Evolutionary conservation across 1,284 basidiomycete genomes (phyloP).

Genomic region (Puccinia brachypodii): DNA sequence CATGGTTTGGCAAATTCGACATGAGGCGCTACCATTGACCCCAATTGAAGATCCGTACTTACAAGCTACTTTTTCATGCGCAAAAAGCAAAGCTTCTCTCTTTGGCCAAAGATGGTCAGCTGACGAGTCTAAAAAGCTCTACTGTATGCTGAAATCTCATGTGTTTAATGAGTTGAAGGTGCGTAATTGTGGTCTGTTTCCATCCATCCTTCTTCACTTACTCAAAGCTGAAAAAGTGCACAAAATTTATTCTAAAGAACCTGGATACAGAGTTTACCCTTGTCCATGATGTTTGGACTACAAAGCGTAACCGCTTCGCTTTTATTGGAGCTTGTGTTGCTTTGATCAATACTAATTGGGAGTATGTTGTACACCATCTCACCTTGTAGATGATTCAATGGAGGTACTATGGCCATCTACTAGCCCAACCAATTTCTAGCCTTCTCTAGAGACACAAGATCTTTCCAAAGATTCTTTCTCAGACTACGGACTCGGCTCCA

Average conservation of each 20-base stretch:
- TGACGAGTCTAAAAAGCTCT: not conserved
- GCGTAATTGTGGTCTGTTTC: not conserved
- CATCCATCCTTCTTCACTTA: not conserved
- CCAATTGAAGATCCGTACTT: not conserved
- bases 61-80: not conserved
- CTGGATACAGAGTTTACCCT: not conserved
- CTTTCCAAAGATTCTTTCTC: not conserved
- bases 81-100: not conserved
- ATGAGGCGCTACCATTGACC: not conserved
- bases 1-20: not conserved
- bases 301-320: not conserved
- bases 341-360: too few relatives aligned
- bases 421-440: not conserved
- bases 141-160: not conserved
- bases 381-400: too few relatives aligned
- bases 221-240: too few relatives aligned
- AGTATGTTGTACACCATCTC: too few relatives aligned
- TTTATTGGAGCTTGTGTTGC: too few relatives aligned
- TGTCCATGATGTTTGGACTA: constrained; percentile 3
- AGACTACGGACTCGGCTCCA: too few relatives aligned
- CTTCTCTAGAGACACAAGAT: not conserved
- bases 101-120: not conserved
- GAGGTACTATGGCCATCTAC: too few relatives aligned
- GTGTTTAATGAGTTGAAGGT: not conserved
- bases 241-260: not conserved